These are phyloP conservation scores for Heterobasidion occidentale DNA, from an alignment of 1,284 basidiomycete species.

Conservation along the genomic window DNA sequence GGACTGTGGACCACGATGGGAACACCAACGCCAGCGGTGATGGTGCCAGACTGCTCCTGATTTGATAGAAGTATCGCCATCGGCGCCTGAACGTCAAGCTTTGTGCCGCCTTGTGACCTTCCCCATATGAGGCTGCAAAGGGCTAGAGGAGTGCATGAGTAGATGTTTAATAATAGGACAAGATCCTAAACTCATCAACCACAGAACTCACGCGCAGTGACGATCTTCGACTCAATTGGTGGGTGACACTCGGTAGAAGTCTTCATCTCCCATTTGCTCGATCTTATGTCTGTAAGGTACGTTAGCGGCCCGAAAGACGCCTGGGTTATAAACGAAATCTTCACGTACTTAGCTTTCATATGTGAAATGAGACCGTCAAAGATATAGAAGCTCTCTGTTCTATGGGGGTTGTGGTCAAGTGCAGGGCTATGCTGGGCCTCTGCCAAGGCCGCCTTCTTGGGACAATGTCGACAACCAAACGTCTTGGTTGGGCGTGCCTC, in stretches of 20 bases:
- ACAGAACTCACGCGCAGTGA: neutral
- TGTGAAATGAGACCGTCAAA: constrained; percentile 56
- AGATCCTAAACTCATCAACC: too few species aligned
- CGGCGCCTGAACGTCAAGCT: too few species aligned
- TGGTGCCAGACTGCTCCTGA: too few species aligned
- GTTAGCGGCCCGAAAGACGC: too few species aligned
- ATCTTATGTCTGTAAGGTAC: neutral
- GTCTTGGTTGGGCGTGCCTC: constrained; percentile 23
- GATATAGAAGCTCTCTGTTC: constrained; percentile 21
- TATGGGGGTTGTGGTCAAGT: neutral
- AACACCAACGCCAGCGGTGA: too few species aligned
- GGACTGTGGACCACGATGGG: too few species aligned
- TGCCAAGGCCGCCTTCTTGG: neutral
- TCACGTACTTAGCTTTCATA: constrained; percentile 42
- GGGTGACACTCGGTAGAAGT: neutral
- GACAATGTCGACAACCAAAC: constrained; percentile 52
- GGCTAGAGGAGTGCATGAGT: too few species aligned
- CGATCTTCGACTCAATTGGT: neutral
- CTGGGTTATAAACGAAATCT: neutral
- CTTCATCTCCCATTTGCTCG: neutral
- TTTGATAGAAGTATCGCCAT: too few species aligned
- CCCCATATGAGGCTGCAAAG: too few species aligned
- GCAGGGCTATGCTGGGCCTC: too few species aligned
- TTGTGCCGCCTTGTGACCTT: too few species aligned
- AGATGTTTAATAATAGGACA: too few species aligned